Base-by-base conservation (phyloP, 352 stramenopile species). In the Pythium dissimile region DNA sequence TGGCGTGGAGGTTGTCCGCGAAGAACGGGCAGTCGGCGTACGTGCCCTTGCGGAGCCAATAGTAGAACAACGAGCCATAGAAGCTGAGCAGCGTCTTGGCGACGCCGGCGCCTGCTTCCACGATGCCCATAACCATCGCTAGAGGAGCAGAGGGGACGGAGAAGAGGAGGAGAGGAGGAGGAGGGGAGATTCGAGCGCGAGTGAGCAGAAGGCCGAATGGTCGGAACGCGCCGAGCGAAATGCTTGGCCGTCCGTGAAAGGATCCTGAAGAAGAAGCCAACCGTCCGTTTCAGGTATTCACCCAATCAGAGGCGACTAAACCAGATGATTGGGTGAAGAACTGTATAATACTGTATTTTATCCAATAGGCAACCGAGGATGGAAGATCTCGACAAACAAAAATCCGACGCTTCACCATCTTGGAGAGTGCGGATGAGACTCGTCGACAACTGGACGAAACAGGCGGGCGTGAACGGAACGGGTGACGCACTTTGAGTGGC, bases 11-110 rank as follows among this genome's bases (percentile, higher is more conserved):
- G 48, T 93, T 73, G 24, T 92, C 71, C 26, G 52, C 48, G 70
- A 92, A 92, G 69, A 90, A 92, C 48, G 82, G 80, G 57, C 80
- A 88, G 21, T 86, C 74, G n/a, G 73, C 70, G 67, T 92, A 92
- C 43, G 54, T 73, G 59, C 80, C 82, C 50, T 79, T 69, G 59
- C 81, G 78, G 64, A 90, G 55, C 82, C 82, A 92, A 71, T 90
- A 92, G 71, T 89, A 73, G 54, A 73, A 59, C 41, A 92, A 71
- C 46, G 82, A 90, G 50, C 76, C 80, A 66, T 92, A 92, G 67
- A 87, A 92, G 64, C 67, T 76, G 47, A 89, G 59, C 27, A 92
- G 68, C 67, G 80, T 70, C 51, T 70, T 72, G 59, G 38, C 67
- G 49, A 61, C 59, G 16, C 46, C 45, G 30, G 58, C 54, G 41